These are phyloP conservation scores for Eimeria sp. DNA, from an alignment of 169 alveolate genomes.

Conservation along the genomic window DNA sequence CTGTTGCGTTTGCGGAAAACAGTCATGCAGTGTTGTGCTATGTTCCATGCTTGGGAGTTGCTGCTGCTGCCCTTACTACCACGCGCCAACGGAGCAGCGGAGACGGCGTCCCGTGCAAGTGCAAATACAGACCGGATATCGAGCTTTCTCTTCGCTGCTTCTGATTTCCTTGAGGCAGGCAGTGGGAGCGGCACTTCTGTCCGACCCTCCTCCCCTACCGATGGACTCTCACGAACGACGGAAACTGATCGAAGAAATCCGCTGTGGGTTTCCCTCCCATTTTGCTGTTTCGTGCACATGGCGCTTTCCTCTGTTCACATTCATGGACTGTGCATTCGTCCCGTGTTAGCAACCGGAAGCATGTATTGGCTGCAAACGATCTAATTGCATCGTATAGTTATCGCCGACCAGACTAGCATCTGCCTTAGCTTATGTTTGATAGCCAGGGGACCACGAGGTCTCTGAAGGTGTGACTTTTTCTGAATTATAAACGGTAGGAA, in stretches of 20 bases:
- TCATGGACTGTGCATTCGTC: background rate
- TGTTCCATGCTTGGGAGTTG: background rate
- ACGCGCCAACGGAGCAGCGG: background rate
- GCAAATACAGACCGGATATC: background rate
- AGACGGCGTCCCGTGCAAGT: background rate
- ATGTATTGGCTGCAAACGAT: background rate
- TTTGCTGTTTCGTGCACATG: background rate
- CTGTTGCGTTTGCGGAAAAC: background rate
- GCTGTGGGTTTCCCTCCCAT: constrained; percentile 8
- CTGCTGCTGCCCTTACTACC: constrained; percentile 14
- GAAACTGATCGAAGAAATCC: constrained; percentile 68
- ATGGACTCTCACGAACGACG: constrained; percentile 58
- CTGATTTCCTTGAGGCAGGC: constrained; percentile 42
- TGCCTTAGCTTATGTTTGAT: background rate
- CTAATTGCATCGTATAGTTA: background rate
- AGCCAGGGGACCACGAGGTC: background rate
- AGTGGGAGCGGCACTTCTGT: constrained; percentile 65
- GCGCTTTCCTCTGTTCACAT: background rate
- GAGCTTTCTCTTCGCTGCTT: background rate
- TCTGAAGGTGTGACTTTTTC: background rate
- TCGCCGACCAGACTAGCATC: background rate
- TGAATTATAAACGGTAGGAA: background rate
- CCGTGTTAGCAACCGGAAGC: background rate
- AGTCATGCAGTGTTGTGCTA: too few species aligned
- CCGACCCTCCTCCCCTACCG: constrained; percentile 74